Evolutionary conservation across 1,284 basidiomycete species (phyloP).

Genomic region (Tilletiopsis washingtonensis): DNA sequence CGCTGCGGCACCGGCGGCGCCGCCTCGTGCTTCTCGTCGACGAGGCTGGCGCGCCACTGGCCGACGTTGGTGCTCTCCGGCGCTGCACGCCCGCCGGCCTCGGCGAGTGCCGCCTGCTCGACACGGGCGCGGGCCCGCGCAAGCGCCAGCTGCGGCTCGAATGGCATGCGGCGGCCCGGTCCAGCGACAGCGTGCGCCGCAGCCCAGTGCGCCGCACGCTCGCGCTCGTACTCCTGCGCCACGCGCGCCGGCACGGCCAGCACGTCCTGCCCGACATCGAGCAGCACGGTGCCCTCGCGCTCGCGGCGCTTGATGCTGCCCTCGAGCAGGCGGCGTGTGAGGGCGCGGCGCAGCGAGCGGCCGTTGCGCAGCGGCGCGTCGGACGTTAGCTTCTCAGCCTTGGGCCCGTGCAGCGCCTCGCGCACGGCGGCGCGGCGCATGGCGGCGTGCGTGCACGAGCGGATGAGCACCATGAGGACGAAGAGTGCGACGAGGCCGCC

Average conservation of each 20-base stretch:
- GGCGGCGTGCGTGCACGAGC: background rate
- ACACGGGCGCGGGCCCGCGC: no score
- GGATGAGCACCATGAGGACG: background rate
- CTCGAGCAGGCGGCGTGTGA: conserved; percentile 21
- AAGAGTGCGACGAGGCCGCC: background rate
- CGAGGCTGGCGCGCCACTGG: no score
- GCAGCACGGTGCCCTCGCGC: conserved; percentile 19
- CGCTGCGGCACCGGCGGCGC: no score
- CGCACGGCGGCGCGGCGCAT: background rate
- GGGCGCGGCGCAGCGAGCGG: conserved; percentile 10
- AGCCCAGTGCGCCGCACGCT: conserved; percentile 10
- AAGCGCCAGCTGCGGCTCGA: conserved; percentile 2
- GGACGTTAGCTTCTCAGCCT: background rate
- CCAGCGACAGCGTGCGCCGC: background rate
- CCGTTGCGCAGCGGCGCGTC: background rate
- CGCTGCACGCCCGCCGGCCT: no score
- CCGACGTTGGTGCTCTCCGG: no score
- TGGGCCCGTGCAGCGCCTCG: conserved; percentile 1
- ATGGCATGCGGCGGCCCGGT: background rate
- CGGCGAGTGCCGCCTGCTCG: no score
- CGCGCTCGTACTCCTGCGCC: conserved; percentile 19
- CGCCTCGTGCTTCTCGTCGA: no score
- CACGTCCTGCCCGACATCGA: conserved; percentile 34
- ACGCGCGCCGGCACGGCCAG: conserved; percentile 24
- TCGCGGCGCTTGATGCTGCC: conserved; percentile 19